Evolutionary conservation across 108 stramenopile species (phyloP).

Genomic region (Stephanodiscus minutulus): DNA sequence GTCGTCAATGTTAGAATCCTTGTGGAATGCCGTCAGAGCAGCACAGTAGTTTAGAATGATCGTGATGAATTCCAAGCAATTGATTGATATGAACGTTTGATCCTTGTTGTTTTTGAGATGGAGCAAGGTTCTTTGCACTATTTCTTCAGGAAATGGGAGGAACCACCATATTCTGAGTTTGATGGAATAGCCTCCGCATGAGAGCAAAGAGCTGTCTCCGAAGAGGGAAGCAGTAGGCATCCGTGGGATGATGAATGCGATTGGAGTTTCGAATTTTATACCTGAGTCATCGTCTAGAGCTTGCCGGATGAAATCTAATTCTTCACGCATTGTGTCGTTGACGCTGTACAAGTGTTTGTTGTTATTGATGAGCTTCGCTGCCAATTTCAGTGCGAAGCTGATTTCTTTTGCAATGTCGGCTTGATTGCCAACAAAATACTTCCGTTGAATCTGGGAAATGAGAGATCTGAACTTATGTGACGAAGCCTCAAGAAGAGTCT

Average conservation of each 20-base stretch:
- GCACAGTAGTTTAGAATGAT: constrained; percentile 26
- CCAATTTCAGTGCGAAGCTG: too few relatives aligned
- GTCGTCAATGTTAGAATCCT: background rate
- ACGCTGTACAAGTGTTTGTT: background rate
- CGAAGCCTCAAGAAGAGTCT: too few relatives aligned
- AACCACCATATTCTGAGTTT: background rate
- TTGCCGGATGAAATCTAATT: background rate
- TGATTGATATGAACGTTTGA: too few relatives aligned
- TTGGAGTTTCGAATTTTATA: background rate
- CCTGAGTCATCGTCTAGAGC: background rate
- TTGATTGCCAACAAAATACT: too few relatives aligned
- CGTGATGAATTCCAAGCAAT: constrained; percentile 14
- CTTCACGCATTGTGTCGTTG: background rate
- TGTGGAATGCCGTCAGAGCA: background rate
- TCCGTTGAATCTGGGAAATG: too few relatives aligned
- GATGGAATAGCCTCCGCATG: background rate
- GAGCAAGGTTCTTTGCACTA: background rate
- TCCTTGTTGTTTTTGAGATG: background rate
- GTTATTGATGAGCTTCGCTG: too few relatives aligned
- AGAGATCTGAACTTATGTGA: too few relatives aligned
- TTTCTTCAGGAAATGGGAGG: background rate
- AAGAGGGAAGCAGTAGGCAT: background rate
- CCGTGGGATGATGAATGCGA: background rate
- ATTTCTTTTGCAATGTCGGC: background rate
- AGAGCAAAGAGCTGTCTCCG: background rate